phyloP scores from a whole-genome alignment of 2,329 filamentous ascomycete genomes.

The Botryosphaeria dothidea region DNA sequence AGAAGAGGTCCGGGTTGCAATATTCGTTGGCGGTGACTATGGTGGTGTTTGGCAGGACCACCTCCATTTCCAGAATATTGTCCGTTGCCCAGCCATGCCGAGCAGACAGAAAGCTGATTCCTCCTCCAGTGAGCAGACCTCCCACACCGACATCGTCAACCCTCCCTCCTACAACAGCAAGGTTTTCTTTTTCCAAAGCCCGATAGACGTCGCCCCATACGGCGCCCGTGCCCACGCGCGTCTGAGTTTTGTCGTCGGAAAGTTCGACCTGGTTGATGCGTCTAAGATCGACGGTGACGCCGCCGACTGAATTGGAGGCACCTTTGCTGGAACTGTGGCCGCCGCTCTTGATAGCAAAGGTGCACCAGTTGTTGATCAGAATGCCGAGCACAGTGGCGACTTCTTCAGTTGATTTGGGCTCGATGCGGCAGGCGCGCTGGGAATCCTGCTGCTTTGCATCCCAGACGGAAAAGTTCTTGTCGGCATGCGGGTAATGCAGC shows the following conservation, averaged over 20 bases:
- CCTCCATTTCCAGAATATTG: slow-evolving; percentile 3
- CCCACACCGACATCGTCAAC: slow-evolving; percentile 21
- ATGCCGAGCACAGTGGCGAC: slow-evolving; percentile 31
- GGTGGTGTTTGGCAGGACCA: slow-evolving; percentile 8
- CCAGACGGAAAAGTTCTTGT: slow-evolving; percentile 8
- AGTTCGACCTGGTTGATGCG: slow-evolving; percentile 22
- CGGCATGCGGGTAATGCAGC: not conserved
- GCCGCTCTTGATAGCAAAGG: slow-evolving; percentile 32
- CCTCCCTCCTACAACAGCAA: slow-evolving; percentile 20
- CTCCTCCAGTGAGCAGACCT: slow-evolving; percentile 21
- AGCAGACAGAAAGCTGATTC: slow-evolving; percentile 13
- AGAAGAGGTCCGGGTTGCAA: slow-evolving; percentile 32
- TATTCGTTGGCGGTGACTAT: slow-evolving; percentile 10
- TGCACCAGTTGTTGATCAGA: slow-evolving; percentile 22
- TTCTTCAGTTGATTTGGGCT: slow-evolving; percentile 30
- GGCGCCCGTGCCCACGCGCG: slow-evolving; percentile 21
- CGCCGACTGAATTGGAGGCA: slow-evolving; percentile 29
- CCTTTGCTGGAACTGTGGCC: slow-evolving; percentile 31
- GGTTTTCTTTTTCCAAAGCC: not conserved
- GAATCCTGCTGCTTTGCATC: not conserved
- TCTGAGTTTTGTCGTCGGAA: slow-evolving; percentile 18
- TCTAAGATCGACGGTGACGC: slow-evolving; percentile 34
- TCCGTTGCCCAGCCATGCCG: not conserved
- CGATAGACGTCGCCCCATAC: slow-evolving; percentile 23
- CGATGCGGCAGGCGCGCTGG: slow-evolving; percentile 21